phyloP scores from a whole-genome alignment of 768 basidiomycete genomes.

The Kwoniella botswanensis region DNA sequence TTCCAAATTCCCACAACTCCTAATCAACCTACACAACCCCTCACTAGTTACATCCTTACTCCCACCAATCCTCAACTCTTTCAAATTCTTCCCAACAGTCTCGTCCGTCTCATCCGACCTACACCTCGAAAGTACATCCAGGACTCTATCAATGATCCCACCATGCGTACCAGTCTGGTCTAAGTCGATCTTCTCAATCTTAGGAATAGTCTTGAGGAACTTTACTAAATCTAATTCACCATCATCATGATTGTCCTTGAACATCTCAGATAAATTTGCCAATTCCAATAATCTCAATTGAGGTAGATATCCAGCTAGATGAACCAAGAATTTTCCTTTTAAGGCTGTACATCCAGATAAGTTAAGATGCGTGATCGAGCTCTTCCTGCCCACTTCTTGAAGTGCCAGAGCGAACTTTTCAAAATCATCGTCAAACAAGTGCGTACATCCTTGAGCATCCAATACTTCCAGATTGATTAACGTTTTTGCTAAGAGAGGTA shows the following conservation, averaged over 20 bases:
- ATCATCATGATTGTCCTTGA: conserved; percentile 65
- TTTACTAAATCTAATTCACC: conserved; percentile 61
- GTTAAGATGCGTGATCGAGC: conserved; percentile 72
- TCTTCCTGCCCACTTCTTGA: conserved; percentile 74
- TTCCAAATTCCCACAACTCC: conserved; percentile 67
- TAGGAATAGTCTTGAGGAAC: conserved; percentile 71
- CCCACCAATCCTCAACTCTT: conserved; percentile 59
- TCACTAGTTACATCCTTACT: conserved; percentile 70
- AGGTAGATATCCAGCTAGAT: conserved; percentile 73
- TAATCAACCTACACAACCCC: conserved; percentile 69
- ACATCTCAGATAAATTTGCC: conserved; percentile 71
- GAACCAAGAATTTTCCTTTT: conserved; percentile 75
- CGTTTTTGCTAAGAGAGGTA: conserved; percentile 71
- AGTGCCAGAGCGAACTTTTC: conserved; percentile 60
- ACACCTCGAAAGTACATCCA: conserved; percentile 68
- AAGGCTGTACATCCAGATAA: conserved; percentile 73
- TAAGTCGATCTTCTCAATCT: conserved; percentile 78
- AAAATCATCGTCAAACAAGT: conserved; percentile 66
- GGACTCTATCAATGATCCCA: conserved; percentile 71
- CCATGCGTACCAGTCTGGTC: conserved; percentile 71
- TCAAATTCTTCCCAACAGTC: conserved; percentile 26
- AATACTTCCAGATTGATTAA: conserved; percentile 76
- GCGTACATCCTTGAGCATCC: conserved; percentile 75
- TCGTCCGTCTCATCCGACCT: conserved; percentile 19
- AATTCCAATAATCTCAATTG: conserved; percentile 77